phyloP scores from a whole-genome alignment of 2,329 filamentous ascomycete genomes.

The Penicillium hesseltinei region DNA sequence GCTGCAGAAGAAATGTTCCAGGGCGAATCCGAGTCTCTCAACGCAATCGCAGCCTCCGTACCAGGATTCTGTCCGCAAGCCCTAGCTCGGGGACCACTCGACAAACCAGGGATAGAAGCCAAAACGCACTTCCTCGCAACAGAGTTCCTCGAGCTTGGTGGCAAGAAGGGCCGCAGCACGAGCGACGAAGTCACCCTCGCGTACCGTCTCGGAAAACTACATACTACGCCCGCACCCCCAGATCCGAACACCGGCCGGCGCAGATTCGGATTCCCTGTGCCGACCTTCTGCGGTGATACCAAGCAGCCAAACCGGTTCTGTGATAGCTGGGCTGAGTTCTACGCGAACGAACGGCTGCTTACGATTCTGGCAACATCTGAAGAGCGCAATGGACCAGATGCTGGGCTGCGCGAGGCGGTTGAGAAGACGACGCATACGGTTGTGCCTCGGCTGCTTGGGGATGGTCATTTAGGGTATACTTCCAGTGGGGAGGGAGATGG shows the following conservation, averaged over 20 bases:
- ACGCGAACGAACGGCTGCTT: constrained; percentile 70
- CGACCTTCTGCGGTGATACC: constrained; percentile 84
- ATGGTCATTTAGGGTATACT: constrained; percentile 59
- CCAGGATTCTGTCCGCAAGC: constrained; percentile 74
- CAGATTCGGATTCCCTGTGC: constrained; percentile 78
- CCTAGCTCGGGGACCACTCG: constrained; percentile 66
- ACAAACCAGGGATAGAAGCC: constrained; percentile 41
- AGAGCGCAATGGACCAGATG: constrained; percentile 62
- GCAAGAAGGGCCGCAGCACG: constrained; percentile 48
- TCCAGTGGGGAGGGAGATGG: constrained; percentile 47
- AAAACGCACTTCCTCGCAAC: constrained; percentile 60
- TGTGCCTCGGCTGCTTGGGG: constrained; percentile 73
- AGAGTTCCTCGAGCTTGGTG: constrained; percentile 71
- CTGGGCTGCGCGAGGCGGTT: constrained; percentile 61
- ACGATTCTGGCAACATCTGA: constrained; percentile 61
- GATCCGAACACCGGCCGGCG: constrained; percentile 35
- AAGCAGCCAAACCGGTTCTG: constrained; percentile 75
- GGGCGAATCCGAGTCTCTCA: constrained; percentile 82
- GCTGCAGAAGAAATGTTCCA: constrained; percentile 41
- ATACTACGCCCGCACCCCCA: constrained; percentile 68
- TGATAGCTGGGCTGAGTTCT: constrained; percentile 80
- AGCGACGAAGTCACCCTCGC: constrained; percentile 55
- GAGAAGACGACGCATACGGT: constrained; percentile 63
- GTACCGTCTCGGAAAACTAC: constrained; percentile 72
- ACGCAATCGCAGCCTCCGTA: constrained; percentile 70